Base-by-base conservation (phyloP, 1,284 basidiomycete genomes). In the Leccinum angustisporum region DNA sequence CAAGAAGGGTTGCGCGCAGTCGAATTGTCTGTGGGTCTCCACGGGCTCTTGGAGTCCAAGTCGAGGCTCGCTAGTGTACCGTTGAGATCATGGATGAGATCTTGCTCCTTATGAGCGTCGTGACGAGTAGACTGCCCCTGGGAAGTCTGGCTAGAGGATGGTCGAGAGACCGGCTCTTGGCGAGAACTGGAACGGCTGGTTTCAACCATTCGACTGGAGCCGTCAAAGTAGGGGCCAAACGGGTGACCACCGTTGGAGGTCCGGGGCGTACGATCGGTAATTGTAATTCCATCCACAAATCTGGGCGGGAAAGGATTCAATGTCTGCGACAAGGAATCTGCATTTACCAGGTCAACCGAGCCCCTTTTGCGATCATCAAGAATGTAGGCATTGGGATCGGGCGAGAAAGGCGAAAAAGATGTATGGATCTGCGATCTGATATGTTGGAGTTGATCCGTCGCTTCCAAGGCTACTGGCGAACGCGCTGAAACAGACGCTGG, bases 1-100 rank as follows among this genome's bases (percentile, higher is more conserved):
- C 69, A 62, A 51, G 72, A 58, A 21, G 61, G 61, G 16, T 63
- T 67, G 56, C 58, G 71, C 40, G 73, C 71, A n/a, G 56, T 33
- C 40, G 62, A 57, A 58, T 63, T 69, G 33, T 51, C 58, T 5
- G 61, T 58, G 21, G 64, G 48, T 53, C 65, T 71, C 73, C 73
- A 74, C 16, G 69, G 68, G 46, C 54, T 68, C 58, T 63, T 71
- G 34, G 69, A 75, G 68, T 87, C 87, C 61, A 91, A 75, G 65
- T 90, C 81, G 27, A 92, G 82, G 67, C 86, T 89, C 30, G 88
- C 86, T 34, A 92, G 79, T n/a, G 86, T 90, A 21, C 87, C 86
- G 67, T 90, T 91, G 54, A 92, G 74, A 73, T 91, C 89, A 43
- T 84, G 83, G 66, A 92, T 81, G 31, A 71, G 54, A 63, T 87